A percentile compares a stretch with the other conserved stretches of the same genome.
phyloP scores from a whole-genome alignment of 116 monocot genomes.

The Zostera marina region DNA sequence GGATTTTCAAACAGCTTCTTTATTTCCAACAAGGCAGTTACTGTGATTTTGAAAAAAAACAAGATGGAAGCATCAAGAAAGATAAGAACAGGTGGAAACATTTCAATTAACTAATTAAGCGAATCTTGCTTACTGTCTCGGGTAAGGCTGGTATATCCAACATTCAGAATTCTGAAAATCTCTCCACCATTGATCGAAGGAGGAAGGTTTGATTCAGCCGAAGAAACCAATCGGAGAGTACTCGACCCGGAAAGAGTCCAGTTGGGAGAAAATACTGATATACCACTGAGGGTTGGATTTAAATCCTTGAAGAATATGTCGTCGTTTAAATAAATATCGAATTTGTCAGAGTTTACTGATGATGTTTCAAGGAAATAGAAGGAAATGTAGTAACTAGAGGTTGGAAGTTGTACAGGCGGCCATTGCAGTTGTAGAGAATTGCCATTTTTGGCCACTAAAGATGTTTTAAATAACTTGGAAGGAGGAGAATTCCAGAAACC shows the following conservation, averaged over 20 bases:
- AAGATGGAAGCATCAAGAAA: not conserved
- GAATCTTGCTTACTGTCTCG: slow-evolving; percentile 42
- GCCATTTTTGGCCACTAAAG: slow-evolving; percentile 25
- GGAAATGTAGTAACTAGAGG: slow-evolving; percentile 63
- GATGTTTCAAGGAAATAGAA: slow-evolving; percentile 74
- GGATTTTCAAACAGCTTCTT: slow-evolving; percentile 36
- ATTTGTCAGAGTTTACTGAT: slow-evolving; percentile 17
- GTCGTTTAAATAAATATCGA: slow-evolving; percentile 58
- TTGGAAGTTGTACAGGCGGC: slow-evolving; percentile 52
- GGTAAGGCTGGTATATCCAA: slow-evolving; percentile 32
- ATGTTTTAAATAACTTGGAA: slow-evolving; percentile 40
- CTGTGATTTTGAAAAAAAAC: slow-evolving; percentile 27
- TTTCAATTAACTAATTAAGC: not conserved
- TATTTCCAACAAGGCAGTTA: slow-evolving; percentile 37
- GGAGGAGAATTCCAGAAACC: slow-evolving; percentile 88
- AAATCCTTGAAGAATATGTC: slow-evolving; percentile 36
- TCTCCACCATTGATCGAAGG: slow-evolving; percentile 83
- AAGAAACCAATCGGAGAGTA: slow-evolving; percentile 31
- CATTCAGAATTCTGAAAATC: slow-evolving; percentile 50
- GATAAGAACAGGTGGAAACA: not conserved
- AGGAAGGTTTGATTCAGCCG: slow-evolving; percentile 22
- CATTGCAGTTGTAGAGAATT: slow-evolving; percentile 48
- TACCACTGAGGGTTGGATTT: slow-evolving; percentile 37
- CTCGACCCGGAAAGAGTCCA: slow-evolving; percentile 73
- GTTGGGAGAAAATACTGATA: slow-evolving; percentile 37